Conservation (phyloP, 1,284 basidiomycete genomes). For the Mrakiaceae sp. region DNA sequence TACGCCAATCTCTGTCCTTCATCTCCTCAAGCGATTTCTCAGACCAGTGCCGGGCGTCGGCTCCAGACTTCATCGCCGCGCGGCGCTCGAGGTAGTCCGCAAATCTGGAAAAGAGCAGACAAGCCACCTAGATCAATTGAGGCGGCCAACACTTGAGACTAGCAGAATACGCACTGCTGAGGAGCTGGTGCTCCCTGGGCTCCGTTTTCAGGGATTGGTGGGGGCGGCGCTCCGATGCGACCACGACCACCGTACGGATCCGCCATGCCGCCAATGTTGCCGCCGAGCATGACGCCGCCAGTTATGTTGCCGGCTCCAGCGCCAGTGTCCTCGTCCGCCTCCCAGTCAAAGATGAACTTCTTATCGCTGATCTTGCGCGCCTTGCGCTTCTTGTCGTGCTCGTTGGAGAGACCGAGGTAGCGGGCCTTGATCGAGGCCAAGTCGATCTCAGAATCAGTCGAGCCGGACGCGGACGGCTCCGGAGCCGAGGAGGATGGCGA, state of each 20-base stretch:
- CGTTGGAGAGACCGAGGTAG: constrained; percentile 53
- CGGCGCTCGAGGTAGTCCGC: constrained; percentile 70
- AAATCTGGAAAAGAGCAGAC: constrained; percentile 36
- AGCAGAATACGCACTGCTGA: background rate
- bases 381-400: constrained; percentile 79
- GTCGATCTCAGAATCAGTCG: constrained; percentile 47
- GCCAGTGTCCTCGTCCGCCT: constrained; percentile 82
- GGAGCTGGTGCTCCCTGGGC: background rate
- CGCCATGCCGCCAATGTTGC: constrained; percentile 75
- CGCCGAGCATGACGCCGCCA: constrained; percentile 67
- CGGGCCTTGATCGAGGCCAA: constrained; percentile 67
- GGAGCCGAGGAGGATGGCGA: background rate
- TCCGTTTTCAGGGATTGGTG: no score
- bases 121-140: background rate
- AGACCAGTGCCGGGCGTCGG: constrained; percentile 92
- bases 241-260: constrained; percentile 45
- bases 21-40: constrained; percentile 90
- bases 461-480: constrained; percentile 6
- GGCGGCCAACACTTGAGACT: background rate
- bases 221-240: no score
- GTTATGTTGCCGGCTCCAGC: constrained; percentile 21
- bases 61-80: constrained; percentile 63
- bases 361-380: constrained; percentile 87
- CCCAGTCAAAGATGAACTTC: constrained; percentile 99
- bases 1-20: constrained; percentile 97